phyloP scores from a whole-genome alignment of 345 rosid species.

The Syzygium oleosum region DNA sequence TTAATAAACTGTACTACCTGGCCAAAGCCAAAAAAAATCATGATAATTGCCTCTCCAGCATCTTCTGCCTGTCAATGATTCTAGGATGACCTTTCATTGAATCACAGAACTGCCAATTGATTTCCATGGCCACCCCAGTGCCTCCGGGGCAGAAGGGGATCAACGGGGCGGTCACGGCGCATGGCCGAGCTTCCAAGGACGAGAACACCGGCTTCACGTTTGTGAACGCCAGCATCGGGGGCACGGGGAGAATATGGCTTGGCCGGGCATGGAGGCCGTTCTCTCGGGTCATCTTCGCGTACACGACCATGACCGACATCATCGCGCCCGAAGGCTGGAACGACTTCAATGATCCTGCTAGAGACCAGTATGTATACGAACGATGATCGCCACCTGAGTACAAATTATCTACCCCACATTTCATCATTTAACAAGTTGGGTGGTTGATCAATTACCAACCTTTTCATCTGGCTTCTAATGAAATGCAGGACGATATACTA shows the following conservation, averaged over 20 bases:
- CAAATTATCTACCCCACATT: background rate
- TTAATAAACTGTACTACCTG: too few relatives aligned
- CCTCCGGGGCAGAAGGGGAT: conserved; percentile 47
- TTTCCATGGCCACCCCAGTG: conserved; percentile 73
- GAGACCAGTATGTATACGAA: conserved; percentile 46
- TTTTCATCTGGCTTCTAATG: background rate
- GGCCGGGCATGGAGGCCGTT: conserved; percentile 93
- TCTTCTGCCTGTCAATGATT: background rate
- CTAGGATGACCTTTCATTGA: background rate
- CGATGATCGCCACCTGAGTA: background rate
- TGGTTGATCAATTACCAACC: background rate
- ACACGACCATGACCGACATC: conserved; percentile 59
- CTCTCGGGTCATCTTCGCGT: conserved; percentile 64
- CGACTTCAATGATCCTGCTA: conserved; percentile 67
- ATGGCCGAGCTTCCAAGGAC: conserved; percentile 61
- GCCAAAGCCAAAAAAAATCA: too few relatives aligned
- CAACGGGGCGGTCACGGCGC: conserved; percentile 83
- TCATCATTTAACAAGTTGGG: background rate
- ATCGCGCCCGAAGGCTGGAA: conserved; percentile 90
- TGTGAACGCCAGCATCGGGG: conserved; percentile 59
- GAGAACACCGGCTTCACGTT: conserved; percentile 74
- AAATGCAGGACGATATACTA: conserved; percentile 57
- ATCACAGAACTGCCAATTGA: conserved; percentile 49
- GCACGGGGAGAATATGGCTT: conserved; percentile 78
- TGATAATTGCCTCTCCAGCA: background rate